Base-by-base conservation (phyloP, 306 rosid species). In the Canavalia gladiata region DNA sequence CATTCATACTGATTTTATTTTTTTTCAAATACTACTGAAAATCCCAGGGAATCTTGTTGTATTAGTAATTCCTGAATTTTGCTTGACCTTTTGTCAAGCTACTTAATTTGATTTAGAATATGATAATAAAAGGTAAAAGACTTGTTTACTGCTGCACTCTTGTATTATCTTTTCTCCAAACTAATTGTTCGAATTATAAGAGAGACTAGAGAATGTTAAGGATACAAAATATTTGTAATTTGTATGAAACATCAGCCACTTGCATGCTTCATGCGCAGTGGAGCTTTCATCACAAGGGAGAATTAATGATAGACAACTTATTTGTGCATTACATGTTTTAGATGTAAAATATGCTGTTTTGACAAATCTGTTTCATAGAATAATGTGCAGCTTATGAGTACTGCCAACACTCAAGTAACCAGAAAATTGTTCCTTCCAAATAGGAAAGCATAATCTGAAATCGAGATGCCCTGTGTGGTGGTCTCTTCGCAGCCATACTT, bases 1-100 rank as follows among this genome's bases (percentile, higher is more conserved):
- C 31, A 7, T 46, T 55, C 7, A n/a, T 65, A 3, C 39, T 72
- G 65, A 47, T 12, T 68, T 11, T 33, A 31, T 83, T 69, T 35
- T 34, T 43, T 51, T 59, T 72, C 37, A 29, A 71, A 35, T 64
- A 72, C n/a, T 25, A 7, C 25, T 11, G 8, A 5, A 72, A 77
- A 62, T 83, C 39, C 57, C 4, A 25, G 11, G 29, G 28, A 5
- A 8, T 43, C 30, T 54, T 12, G n/a, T 70, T 64, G 43, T 54
- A 8, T 65, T 43, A 2, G 39, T 49, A 45, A 46, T 18, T 46
- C 63, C 39, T 37, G 64, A 58, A 58, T 57, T 58, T 57, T 68
- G 31, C 7, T 8, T 9, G 29, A 9, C 1, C 28, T 10, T 56
- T 28, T 58, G 52, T 49, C 41, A 37, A 29, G 4, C 45, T 12